phyloP scores from a whole-genome alignment of 805 yeast species.

The Pachysolen tannophilus region DNA sequence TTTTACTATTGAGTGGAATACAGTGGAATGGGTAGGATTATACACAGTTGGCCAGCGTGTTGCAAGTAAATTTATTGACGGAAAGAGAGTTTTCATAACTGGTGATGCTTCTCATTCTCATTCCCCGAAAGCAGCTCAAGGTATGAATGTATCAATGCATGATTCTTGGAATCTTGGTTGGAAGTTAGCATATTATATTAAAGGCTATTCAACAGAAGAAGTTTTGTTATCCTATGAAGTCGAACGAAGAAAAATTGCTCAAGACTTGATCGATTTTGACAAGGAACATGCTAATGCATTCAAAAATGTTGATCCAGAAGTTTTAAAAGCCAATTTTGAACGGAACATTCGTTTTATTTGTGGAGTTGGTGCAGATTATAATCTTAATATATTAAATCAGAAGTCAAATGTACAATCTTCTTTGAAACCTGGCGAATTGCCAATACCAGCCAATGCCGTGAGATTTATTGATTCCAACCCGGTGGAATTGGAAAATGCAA shows the following conservation, averaged over 20 bases:
- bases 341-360: constrained; percentile 14
- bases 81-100: constrained; percentile 22
- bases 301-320: constrained; percentile 13
- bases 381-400: constrained; percentile 2
- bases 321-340: constrained; percentile 11
- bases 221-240: constrained; percentile 23
- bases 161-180: constrained; percentile 22
- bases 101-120: constrained; percentile 26
- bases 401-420: not conserved
- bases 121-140: constrained; percentile 28
- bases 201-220: constrained; percentile 18
- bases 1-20: constrained; percentile 18
- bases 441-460: constrained; percentile 10
- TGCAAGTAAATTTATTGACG: constrained; percentile 13
- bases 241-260: constrained; percentile 23
- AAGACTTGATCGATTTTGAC: constrained; percentile 24
- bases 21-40: constrained; percentile 24
- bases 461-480: constrained; percentile 12
- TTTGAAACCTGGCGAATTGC: constrained; percentile 9
- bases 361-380: constrained; percentile 16
- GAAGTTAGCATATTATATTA: constrained; percentile 24
- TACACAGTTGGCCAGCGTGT: constrained; percentile 27
- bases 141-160: constrained; percentile 23
- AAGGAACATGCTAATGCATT: constrained; percentile 27
- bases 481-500: constrained; percentile 8